Evolutionary conservation across 129 eudicot species (phyloP), one percentile per base, ranked within the genome.

Genomic region (Solidago caesia): DNA sequence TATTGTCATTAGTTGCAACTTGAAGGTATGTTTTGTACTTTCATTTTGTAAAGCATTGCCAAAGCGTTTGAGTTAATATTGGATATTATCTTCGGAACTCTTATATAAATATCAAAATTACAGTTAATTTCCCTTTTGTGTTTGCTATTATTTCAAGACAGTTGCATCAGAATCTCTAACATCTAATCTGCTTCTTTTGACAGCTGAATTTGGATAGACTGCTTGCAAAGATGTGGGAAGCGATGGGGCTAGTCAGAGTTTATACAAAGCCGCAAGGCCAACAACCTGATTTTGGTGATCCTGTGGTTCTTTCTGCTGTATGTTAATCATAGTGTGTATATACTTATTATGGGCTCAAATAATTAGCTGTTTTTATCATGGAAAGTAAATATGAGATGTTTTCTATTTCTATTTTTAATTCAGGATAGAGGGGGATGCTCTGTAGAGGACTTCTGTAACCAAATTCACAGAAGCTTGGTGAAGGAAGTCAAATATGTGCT

Each of bases 361-460:
- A 48, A 44, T 70, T 15, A 71, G 43, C 49, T 45, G 49, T 47
- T 7, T 51, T 52, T n/a, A 4, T 68, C 45, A 12, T 67, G 46
- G 56, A 60, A 15, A 44, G 21, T n/a, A 11, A 69, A 9, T 12
- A 21, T 70, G 5, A 48, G 33, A 7, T 41, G 6, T 44, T n/a
- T 44, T 62, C 68, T 33, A 41, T 26, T n/a, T 69, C 44, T 21
- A 12, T 72, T 70, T 58, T 14, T 41, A 71, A 72, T 82, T 49
- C 87, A 95, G 99, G 99, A 92, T 84, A 86, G 99, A 80, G 99
- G 99, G 68, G 99, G 99, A 73, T 91, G 99, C 82, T 83, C 79
- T 0, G 96, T 95, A 2, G 99, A 95, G 74, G 99, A 95, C 69
- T 91, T 95, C 60, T 95, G 99, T 81, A 89, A 91, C 76, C 97